Conservation (phyloP, 148 eudicot species). For the Spergularia bocconei region DNA sequence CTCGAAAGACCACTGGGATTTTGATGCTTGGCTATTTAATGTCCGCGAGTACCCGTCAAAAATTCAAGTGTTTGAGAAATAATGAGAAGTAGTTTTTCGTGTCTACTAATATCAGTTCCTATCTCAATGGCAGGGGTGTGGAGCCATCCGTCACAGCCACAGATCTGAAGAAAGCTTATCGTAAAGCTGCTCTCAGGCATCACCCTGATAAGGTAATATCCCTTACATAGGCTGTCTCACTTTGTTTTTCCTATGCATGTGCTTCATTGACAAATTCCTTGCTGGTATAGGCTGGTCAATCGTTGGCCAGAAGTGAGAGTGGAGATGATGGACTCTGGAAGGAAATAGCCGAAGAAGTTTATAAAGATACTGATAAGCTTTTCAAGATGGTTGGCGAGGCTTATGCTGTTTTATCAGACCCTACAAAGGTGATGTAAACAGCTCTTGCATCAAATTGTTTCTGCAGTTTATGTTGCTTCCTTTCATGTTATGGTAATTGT, state of each 20-base stretch:
- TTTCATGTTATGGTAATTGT: not conserved
- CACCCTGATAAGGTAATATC: constrained; percentile 90
- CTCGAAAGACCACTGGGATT: constrained; percentile 14
- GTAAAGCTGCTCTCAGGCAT: constrained; percentile 92
- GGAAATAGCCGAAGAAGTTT: constrained; percentile 70
- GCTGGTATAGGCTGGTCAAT: constrained; percentile 68
- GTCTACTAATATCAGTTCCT: constrained; percentile 14
- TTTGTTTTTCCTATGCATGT: constrained; percentile 1
- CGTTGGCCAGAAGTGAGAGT: constrained; percentile 68
- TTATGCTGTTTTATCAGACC: constrained; percentile 84
- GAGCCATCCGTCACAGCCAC: constrained; percentile 68
- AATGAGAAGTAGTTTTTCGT: not conserved
- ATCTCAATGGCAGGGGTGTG: constrained; percentile 63
- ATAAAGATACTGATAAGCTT: constrained; percentile 83
- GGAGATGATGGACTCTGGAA: constrained; percentile 84
- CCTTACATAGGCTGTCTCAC: constrained; percentile 3
- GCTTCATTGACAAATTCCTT: constrained; percentile 12
- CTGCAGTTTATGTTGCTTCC: not conserved
- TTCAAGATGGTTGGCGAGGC: constrained; percentile 99
- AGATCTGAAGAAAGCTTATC: constrained; percentile 85
- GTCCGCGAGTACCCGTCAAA: too few relatives aligned
- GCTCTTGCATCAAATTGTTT: not conserved
- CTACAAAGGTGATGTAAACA: constrained; percentile 55
- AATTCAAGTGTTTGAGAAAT: not conserved
- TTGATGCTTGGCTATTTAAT: not conserved